Evolutionary conservation across 1,284 basidiomycete genomes (phyloP).

Genomic region (Athelia psychrophila): DNA sequence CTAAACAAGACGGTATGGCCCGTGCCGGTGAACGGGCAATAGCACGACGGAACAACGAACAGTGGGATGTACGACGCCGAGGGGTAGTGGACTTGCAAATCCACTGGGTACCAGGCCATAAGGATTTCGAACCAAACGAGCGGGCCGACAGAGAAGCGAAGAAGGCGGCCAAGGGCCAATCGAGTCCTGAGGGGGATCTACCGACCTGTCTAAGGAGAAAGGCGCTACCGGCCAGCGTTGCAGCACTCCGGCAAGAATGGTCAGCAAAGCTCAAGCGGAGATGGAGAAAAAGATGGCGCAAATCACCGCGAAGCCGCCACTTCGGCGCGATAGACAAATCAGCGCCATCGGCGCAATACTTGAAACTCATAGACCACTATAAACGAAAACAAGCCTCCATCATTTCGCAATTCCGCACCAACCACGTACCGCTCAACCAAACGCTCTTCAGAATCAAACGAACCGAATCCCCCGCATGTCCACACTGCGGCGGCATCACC

Average conservation of each 20-base stretch:
- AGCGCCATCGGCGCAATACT: not conserved
- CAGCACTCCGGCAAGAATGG: not conserved
- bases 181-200: not conserved
- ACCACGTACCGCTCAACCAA: constrained; percentile 8
- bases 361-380: not conserved
- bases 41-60: not conserved
- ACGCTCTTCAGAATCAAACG: constrained; percentile 6
- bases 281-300: not conserved
- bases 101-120: constrained; percentile 16
- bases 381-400: constrained; percentile 1
- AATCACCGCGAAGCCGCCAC: not conserved
- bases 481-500: not conserved
- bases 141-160: constrained; percentile 13
- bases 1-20: not conserved
- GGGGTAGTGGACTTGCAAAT: not conserved
- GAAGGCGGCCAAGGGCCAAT: constrained; percentile 8
- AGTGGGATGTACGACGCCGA: not conserved
- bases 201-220: not conserved
- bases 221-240: not conserved
- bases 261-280: not conserved
- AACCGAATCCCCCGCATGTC: constrained; percentile 4
- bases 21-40: not conserved
- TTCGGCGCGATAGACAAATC: not conserved
- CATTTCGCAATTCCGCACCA: constrained; percentile 8
- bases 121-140: constrained; percentile 14